These are phyloP conservation scores for Trichoderma arundinaceum DNA, from an alignment of 2,329 filamentous ascomycete species.

Conservation along the genomic window DNA sequence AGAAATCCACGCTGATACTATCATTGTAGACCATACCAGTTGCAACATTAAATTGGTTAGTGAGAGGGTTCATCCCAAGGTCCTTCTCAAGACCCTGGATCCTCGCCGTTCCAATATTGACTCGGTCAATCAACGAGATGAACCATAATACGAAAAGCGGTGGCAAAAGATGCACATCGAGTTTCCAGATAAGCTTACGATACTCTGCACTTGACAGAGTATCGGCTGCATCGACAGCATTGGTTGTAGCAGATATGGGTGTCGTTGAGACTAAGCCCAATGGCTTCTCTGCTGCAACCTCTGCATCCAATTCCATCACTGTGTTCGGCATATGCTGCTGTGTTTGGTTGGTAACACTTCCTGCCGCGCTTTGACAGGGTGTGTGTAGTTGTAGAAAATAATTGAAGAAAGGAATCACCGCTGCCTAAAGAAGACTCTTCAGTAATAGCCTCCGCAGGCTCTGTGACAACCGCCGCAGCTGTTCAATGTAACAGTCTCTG, in stretches of 20 bases:
- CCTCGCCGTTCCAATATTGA: slow-evolving; percentile 38
- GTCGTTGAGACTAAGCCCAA: slow-evolving; percentile 16
- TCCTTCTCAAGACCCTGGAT: slow-evolving; percentile 38
- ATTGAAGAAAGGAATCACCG: background rate
- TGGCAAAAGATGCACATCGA: slow-evolving; percentile 37
- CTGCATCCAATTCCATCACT: slow-evolving; percentile 7
- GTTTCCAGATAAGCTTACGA: slow-evolving; percentile 40
- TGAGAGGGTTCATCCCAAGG: slow-evolving; percentile 30
- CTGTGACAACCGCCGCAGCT: background rate
- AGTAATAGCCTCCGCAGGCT: background rate
- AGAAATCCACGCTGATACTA: background rate
- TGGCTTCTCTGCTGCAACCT: slow-evolving; percentile 24
- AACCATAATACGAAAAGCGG: slow-evolving; percentile 42
- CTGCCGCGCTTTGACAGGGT: slow-evolving; percentile 9
- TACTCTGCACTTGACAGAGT: slow-evolving; percentile 15
- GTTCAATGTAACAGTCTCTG: background rate
- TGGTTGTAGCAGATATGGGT: background rate
- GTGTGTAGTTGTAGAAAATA: slow-evolving; percentile 14
- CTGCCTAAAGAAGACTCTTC: slow-evolving; percentile 8
- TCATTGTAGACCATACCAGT: background rate
- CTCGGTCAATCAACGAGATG: slow-evolving; percentile 38
- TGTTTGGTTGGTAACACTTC: background rate
- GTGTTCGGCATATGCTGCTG: background rate
- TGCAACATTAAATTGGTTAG: slow-evolving; percentile 25
- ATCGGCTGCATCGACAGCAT: background rate